Evolutionary conservation across 1,139 yeast genomes (phyloP), one percentile per base, ranked within the genome.

Genomic region (Diutina rugosa): DNA sequence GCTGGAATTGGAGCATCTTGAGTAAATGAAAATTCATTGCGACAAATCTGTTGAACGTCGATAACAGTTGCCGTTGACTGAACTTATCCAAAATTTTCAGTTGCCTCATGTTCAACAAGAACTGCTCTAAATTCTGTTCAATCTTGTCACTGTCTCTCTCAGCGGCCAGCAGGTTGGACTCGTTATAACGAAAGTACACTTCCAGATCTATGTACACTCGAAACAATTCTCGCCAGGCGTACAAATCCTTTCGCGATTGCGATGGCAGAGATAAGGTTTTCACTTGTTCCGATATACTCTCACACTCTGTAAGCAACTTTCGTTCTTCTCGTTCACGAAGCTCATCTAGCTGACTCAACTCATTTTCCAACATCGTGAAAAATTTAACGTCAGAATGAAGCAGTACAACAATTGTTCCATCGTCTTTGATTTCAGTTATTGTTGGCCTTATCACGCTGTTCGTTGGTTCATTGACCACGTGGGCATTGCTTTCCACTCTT

Each of bases 141-240:
- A 76, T 70, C 57, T 72, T 75, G 6, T 66, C 73, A 9, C 69
- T 64, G 49, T 67, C 68, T 55, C 72, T 65, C 57, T 74, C 79
- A 44, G 81, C 77, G 4, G 77, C 70, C 44, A 71, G 66, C 41
- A 69, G 65, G 3, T 65, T 58, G 0, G 72, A 63, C 60, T 83
- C 86, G 61, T 80, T 74, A 47, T 81, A 79, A 57, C 79, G 79
- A 67, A 83, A 81, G 60, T 82, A 85, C 29, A 86, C 80, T 61
- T 85, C 87, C 35, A 82, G 77, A 62, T 85, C 90, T 55, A 85
- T 73, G 63, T 85, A 86, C 29, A 79, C 69, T 61, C 77, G 79
- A 68, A 86, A 85, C 12, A 86, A 72, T 63, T 84, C 82, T 59
- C 91, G 71, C 93, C 93, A 86, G n/a, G 74, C 73, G 63, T 83